These are phyloP conservation scores for Debaryomyces udenii DNA, from an alignment of 1,139 yeast genomes.

Conservation along the genomic window DNA sequence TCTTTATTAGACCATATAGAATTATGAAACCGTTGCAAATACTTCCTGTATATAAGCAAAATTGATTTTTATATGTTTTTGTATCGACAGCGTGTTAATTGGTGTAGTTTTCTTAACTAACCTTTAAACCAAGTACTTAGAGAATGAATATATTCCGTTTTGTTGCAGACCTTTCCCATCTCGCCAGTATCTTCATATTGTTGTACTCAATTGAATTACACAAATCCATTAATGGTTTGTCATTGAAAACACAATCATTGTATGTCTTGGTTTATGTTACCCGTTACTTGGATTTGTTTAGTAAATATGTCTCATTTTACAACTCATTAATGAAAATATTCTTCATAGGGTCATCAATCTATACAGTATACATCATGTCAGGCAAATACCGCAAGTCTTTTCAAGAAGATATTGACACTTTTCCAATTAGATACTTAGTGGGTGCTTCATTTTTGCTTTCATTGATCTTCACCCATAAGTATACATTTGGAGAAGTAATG, in stretches of 20 bases:
- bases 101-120: neutral
- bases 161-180: slow-evolving; percentile 79
- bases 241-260: slow-evolving; percentile 83
- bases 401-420: slow-evolving; percentile 61
- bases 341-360: slow-evolving; percentile 73
- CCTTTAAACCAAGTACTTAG: slow-evolving; percentile 1
- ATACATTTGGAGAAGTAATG: slow-evolving; percentile 59
- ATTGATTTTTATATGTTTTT: neutral
- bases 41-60: slow-evolving; percentile 14
- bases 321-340: slow-evolving; percentile 79
- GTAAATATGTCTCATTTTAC: slow-evolving; percentile 66
- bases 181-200: slow-evolving; percentile 76
- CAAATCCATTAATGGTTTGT: slow-evolving; percentile 77
- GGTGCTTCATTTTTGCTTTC: slow-evolving; percentile 64
- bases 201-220: slow-evolving; percentile 69
- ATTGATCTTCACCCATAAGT: slow-evolving; percentile 67
- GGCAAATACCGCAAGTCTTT: slow-evolving; percentile 61
- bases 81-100: slow-evolving; percentile 10
- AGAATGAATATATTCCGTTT: slow-evolving; percentile 57
- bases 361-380: slow-evolving; percentile 75
- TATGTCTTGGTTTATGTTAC: slow-evolving; percentile 79
- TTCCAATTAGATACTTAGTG: slow-evolving; percentile 71
- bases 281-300: slow-evolving; percentile 74
- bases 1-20: slow-evolving; percentile 23
- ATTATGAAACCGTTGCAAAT: slow-evolving; percentile 19